A percentile compares a stretch with the other conserved stretches of the same genome.
Evolutionary conservation across 1,284 basidiomycete species (phyloP).

Genomic region (Tylopilus orsonianus): DNA sequence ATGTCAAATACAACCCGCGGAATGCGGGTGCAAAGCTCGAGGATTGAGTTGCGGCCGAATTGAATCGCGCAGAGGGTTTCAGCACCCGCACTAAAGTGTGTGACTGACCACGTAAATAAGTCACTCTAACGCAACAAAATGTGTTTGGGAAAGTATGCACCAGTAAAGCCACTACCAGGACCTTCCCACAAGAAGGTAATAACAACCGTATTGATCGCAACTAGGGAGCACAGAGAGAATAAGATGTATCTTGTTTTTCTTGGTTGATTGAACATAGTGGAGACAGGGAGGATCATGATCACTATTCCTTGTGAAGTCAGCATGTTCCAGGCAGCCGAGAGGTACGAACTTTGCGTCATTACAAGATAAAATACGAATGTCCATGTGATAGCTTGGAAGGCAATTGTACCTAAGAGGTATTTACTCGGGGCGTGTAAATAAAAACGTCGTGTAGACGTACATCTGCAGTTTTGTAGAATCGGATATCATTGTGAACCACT

Average conservation of each 20-base stretch:
- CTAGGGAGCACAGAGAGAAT: constrained; percentile 1
- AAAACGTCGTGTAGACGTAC: neutral
- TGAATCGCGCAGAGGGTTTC: too few relatives aligned
- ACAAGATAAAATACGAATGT: neutral
- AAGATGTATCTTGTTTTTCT: neutral
- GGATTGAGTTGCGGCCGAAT: neutral
- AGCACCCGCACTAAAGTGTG: too few relatives aligned
- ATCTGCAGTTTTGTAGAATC: neutral
- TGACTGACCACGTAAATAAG: neutral
- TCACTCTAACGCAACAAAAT: neutral
- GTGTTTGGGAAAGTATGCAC: neutral
- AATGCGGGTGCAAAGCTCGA: neutral
- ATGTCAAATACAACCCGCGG: constrained; percentile 6
- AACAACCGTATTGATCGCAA: neutral
- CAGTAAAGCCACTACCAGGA: constrained; percentile 1
- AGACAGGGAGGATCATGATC: constrained; percentile 16
- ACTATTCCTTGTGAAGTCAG: neutral
- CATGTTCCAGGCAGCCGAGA: neutral
- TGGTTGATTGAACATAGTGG: constrained; percentile 11
- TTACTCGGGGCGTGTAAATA: neutral
- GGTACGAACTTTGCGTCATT: constrained; percentile 6
- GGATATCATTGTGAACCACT: neutral
- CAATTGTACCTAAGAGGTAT: constrained; percentile 1
- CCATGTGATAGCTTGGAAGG: neutral
- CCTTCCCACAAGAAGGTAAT: neutral